phyloP scores from a whole-genome alignment of 2,329 filamentous ascomycete species.

The Alternaria longipes region DNA sequence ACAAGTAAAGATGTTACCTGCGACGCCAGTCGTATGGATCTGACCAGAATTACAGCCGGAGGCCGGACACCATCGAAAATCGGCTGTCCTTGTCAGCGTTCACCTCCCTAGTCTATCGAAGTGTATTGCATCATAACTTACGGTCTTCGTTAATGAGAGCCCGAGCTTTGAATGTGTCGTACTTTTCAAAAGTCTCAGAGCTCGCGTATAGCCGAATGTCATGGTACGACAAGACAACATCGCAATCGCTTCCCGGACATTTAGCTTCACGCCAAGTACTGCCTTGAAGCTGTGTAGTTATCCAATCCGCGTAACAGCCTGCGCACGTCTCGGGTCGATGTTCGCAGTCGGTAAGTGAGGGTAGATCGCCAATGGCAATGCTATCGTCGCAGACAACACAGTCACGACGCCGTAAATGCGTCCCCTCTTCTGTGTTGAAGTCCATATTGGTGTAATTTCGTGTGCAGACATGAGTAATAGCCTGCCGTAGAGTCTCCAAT shows the following conservation, averaged over 20 bases:
- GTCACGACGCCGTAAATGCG: constrained; percentile 10
- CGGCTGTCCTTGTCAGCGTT: constrained; percentile 29
- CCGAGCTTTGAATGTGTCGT: constrained; percentile 56
- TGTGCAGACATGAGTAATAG: constrained; percentile 9
- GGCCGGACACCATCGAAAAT: constrained; percentile 65
- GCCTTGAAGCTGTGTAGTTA: constrained; percentile 47
- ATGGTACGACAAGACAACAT: constrained; percentile 54
- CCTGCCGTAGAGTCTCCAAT: background rate
- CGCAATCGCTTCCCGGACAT: constrained; percentile 62
- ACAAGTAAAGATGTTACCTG: constrained; percentile 58
- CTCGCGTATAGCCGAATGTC: constrained; percentile 52
- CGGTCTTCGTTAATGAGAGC: constrained; percentile 54
- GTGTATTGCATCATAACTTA: background rate
- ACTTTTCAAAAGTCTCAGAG: constrained; percentile 29
- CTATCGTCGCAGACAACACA: constrained; percentile 37
- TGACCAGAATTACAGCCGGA: constrained; percentile 61
- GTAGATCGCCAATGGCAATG: constrained; percentile 25
- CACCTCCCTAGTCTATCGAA: background rate
- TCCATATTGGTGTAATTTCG: constrained; percentile 18
- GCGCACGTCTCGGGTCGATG: constrained; percentile 49
- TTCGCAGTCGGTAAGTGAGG: constrained; percentile 40
- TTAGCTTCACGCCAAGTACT: constrained; percentile 58
- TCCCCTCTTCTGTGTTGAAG: constrained; percentile 9
- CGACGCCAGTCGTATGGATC: constrained; percentile 59
- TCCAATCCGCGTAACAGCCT: constrained; percentile 52